phyloP scores from a whole-genome alignment of 1,284 basidiomycete genomes.

The Moesziomyces sp. region DNA sequence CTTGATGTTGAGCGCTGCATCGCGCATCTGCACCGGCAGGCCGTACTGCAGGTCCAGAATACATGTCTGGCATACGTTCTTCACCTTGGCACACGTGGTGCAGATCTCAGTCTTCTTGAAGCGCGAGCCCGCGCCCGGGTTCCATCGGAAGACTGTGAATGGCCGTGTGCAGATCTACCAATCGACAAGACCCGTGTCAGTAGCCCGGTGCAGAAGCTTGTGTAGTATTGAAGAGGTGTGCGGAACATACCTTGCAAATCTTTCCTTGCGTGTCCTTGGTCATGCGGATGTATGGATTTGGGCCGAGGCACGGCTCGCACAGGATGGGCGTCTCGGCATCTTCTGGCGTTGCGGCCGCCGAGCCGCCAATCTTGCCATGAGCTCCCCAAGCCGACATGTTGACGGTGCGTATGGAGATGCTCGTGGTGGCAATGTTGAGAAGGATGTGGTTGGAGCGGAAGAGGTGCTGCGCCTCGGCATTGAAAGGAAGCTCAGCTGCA shows the following conservation, averaged over 20 bases:
- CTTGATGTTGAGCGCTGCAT: slow-evolving; percentile 88
- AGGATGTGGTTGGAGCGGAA: neutral
- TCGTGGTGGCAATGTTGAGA: slow-evolving; percentile 1
- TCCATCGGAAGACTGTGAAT: slow-evolving; percentile 98
- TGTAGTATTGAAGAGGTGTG: too few species aligned
- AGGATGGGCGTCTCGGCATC: slow-evolving; percentile 89
- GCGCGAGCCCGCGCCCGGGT: slow-evolving; percentile 88
- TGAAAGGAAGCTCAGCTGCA: neutral
- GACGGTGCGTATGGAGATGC: neutral
- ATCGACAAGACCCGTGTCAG: neutral
- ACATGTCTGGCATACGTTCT: slow-evolving; percentile 99
- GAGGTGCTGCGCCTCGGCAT: slow-evolving; percentile 8
- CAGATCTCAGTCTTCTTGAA: slow-evolving; percentile 99
- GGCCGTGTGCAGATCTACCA: slow-evolving; percentile 82
- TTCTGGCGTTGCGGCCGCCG: slow-evolving; percentile 69
- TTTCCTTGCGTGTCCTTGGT: slow-evolving; percentile 95
- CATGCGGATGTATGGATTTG: slow-evolving; percentile 69
- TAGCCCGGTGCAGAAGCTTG: neutral
- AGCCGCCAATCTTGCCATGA: slow-evolving; percentile 21
- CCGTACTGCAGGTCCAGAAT: slow-evolving; percentile 93
- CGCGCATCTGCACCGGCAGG: slow-evolving; percentile 94
- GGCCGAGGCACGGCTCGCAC: slow-evolving; percentile 70
- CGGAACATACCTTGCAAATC: slow-evolving; percentile 73
- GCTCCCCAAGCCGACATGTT: slow-evolving; percentile 23
- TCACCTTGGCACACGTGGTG: slow-evolving; percentile 97